Percentiles rank a stretch among this genome's conserved stretches.
Conservation (phyloP, 2,329 filamentous ascomycete genomes). For the Pyrenophora seminiperda region DNA sequence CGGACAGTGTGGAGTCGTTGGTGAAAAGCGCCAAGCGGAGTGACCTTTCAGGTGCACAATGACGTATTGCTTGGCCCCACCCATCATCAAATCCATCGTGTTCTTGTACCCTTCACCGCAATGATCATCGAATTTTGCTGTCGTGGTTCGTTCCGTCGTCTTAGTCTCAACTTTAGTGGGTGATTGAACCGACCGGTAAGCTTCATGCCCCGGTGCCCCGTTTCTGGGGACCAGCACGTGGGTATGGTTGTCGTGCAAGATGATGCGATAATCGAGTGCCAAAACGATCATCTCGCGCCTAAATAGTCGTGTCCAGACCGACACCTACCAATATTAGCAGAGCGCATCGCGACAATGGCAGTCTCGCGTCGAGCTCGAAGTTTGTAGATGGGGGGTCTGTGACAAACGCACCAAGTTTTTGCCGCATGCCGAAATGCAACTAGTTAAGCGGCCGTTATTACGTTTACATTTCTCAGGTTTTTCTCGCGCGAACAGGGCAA, state of each 20-base stretch:
- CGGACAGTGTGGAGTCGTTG: slow-evolving; percentile 14
- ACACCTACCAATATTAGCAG: not conserved
- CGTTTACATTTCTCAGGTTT: slow-evolving; percentile 13
- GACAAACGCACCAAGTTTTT: slow-evolving; percentile 5
- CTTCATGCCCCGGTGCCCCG: not conserved
- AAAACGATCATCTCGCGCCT: not conserved
- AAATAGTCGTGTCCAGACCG: no score
- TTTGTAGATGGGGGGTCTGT: slow-evolving; percentile 3
- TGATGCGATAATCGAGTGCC: not conserved
- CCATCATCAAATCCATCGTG: slow-evolving; percentile 4
- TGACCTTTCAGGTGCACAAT: slow-evolving; percentile 15
- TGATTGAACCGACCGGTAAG: not conserved
- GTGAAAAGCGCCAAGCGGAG: slow-evolving; percentile 9
- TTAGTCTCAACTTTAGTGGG: slow-evolving; percentile 1
- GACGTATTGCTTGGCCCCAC: slow-evolving; percentile 19
- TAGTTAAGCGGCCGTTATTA: slow-evolving; percentile 9
- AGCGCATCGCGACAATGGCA: not conserved
- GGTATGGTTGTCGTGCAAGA: no score
- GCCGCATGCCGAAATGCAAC: slow-evolving; percentile 11
- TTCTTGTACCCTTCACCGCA: slow-evolving; percentile 10
- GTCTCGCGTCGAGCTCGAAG: not conserved
- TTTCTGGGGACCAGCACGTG: no score
- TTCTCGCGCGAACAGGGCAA: slow-evolving; percentile 9
- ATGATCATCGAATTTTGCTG: slow-evolving; percentile 17
- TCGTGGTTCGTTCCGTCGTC: slow-evolving; percentile 13